Evolutionary conservation across 2,329 filamentous ascomycete genomes (phyloP), one percentile per base, ranked within the genome.

Genomic region (Fusarium duplospermum): DNA sequence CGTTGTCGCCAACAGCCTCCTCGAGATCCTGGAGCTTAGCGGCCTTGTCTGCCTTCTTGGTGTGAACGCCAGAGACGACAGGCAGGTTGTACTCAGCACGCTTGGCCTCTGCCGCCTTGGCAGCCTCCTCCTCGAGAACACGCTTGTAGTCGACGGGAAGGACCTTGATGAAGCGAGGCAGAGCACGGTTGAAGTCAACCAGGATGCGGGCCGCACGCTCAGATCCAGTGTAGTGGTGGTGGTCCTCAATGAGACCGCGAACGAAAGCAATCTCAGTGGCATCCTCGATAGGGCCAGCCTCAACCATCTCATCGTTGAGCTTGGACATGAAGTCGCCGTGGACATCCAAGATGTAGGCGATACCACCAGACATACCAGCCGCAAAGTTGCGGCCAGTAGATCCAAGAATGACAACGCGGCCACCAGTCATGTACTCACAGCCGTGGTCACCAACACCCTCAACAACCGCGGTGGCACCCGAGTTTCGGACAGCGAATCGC

Each of bases 371-470:
- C 96, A 98, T 98, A 88, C 96, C 96, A 71, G 96, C 96, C 78
- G 95, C 96, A 81, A 98, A 98, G 88, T 98, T 98, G 78, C 96
- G 95, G 54, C 96, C 96, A 81, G 95, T 98, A 79, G 90, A 91
- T 67, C 96, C 96, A 57, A 98, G 89, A 80, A 97, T 89, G 74
- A 98, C 87, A 60, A 98, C 89, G 81, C 95, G 94, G 81, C 96
- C 96, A 82, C 96, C 96, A 80, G 96, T 98, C 96, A 98, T 98
- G 89, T 98, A 98, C 88, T 98, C 96, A 82, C 95, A 98, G 72
- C 94, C 94, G 82, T 98, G 96, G 83, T 98, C 96, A 88, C 96
- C 96, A 75, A 97, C 90, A 85, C 96, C 96, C 85, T 98, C 96
- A 72, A 98, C 95, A 74, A 98, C 94, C n/a, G 96, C 95, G 31